Evolutionary conservation across 495 filamentous ascomycete genomes (phyloP).

Genomic region (Penicillium subrubescens): DNA sequence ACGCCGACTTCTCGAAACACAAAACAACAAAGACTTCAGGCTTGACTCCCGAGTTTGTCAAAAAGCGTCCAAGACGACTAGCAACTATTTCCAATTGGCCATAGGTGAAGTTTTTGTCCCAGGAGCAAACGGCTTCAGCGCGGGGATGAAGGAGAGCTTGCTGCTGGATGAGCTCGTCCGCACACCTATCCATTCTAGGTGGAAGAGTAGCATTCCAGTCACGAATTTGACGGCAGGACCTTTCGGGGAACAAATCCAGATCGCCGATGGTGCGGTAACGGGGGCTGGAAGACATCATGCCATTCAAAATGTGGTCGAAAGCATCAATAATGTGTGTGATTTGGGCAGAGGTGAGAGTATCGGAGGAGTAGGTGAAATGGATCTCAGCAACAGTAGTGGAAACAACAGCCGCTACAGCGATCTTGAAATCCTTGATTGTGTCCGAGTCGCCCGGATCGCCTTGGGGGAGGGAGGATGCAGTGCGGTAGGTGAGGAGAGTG

Average conservation of each 20-base stretch:
- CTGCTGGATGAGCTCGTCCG: conserved; percentile 52
- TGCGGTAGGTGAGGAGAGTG: conserved; percentile 47
- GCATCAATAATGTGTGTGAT: conserved; percentile 42
- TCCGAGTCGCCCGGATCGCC: conserved; percentile 6
- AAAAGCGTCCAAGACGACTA: conserved; percentile 35
- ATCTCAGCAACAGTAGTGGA: conserved; percentile 35
- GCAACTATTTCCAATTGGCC: conserved; percentile 43
- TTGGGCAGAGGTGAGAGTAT: conserved; percentile 37
- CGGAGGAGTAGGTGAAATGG: conserved; percentile 42
- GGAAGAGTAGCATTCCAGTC: conserved; percentile 41
- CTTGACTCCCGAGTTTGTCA: conserved; percentile 45
- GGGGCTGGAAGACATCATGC: conserved; percentile 35
- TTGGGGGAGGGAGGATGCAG: conserved; percentile 11
- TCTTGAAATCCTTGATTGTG: conserved; percentile 49
- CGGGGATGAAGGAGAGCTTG: conserved; percentile 35
- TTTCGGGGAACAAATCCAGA: conserved; percentile 36
- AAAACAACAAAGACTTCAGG: conserved; percentile 52
- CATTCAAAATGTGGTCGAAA: conserved; percentile 40
- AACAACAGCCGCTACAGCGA: conserved; percentile 61
- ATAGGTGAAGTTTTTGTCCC: conserved; percentile 54
- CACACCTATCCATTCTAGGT: conserved; percentile 40
- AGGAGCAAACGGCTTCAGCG: conserved; percentile 45
- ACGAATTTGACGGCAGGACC: conserved; percentile 32
- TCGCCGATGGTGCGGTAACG: conserved; percentile 31
- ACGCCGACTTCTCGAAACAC: conserved; percentile 60